These are phyloP conservation scores for Secale cereale DNA, from an alignment of 176 grass and related monocot genomes.

Conservation along the genomic window DNA sequence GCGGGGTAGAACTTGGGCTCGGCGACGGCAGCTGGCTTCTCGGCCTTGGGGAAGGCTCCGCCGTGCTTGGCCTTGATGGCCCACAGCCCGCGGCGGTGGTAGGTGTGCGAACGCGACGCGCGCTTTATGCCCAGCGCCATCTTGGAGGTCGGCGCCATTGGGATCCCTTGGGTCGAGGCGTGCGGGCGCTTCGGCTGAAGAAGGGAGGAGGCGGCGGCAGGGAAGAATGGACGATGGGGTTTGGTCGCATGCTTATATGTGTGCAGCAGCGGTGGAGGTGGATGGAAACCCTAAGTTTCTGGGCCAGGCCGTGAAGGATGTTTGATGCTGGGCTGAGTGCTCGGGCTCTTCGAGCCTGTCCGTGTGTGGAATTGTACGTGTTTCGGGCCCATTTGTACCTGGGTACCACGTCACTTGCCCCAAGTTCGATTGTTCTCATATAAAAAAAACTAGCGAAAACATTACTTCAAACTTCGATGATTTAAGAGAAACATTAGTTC, in stretches of 20 bases:
- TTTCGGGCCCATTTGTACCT: background rate
- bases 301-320: background rate
- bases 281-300: constrained; percentile 49
- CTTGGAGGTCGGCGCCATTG: constrained; percentile 50
- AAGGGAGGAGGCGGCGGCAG: background rate
- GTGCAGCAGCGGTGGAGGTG: background rate
- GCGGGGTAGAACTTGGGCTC: constrained; percentile 91
- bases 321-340: background rate
- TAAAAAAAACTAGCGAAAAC: background rate
- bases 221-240: constrained; percentile 12
- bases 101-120: constrained; percentile 70
- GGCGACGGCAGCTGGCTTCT: constrained; percentile 32
- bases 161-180: background rate
- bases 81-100: constrained; percentile 93
- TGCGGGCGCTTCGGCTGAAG: background rate
- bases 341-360: background rate
- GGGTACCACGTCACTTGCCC: no score
- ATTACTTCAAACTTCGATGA: background rate
- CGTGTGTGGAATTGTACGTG: background rate
- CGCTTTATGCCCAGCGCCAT: constrained; percentile 69
- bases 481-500: background rate
- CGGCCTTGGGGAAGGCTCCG: constrained; percentile 72
- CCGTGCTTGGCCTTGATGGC: constrained; percentile 97
- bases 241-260: constrained; percentile 27
- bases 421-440: background rate